phyloP scores from a whole-genome alignment of 345 rosid genomes.

The Lumnitzera racemosa region DNA sequence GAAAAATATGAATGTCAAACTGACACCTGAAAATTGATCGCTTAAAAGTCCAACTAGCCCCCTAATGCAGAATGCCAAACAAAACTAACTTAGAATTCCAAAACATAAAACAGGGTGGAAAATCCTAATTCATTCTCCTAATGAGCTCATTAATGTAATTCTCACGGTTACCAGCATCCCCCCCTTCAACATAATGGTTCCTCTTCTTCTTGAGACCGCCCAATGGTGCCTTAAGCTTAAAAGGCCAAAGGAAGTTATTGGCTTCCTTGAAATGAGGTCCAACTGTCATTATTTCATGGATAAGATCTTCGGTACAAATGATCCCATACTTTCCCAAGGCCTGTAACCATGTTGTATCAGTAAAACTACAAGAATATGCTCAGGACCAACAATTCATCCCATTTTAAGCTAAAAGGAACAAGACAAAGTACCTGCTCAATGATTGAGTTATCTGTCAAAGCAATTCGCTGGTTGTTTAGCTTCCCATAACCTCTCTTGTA shows the following conservation, averaged over 20 bases:
- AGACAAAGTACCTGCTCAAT: constrained; percentile 55
- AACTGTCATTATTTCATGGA: constrained; percentile 81
- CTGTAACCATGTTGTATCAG: constrained; percentile 17
- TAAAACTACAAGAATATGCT: neutral
- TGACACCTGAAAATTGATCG: too few relatives aligned
- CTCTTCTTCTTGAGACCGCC: constrained; percentile 90
- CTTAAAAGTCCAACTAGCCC: too few relatives aligned
- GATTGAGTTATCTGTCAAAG: constrained; percentile 70
- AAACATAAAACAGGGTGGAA: neutral
- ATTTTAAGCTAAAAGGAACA: neutral
- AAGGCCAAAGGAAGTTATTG: constrained; percentile 84
- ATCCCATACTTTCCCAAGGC: constrained; percentile 65
- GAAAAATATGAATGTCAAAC: too few relatives aligned
- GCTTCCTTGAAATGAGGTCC: constrained; percentile 97
- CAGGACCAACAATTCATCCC: neutral
- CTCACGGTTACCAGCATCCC: constrained; percentile 84
- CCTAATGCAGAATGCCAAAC: neutral
- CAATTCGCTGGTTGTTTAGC: constrained; percentile 64
- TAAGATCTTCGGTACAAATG: constrained; percentile 68
- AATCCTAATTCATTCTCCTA: constrained; percentile 77
- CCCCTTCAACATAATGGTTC: constrained; percentile 95
- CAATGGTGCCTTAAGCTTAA: constrained; percentile 84
- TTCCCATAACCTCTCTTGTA: constrained; percentile 92
- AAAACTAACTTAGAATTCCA: constrained; percentile 1
- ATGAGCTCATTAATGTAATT: constrained; percentile 63